Percentiles rank a stretch among this genome's conserved stretches.
These are phyloP conservation scores for Euphorbia corollata DNA, from an alignment of 441 rosid genomes.

Conservation along the genomic window DNA sequence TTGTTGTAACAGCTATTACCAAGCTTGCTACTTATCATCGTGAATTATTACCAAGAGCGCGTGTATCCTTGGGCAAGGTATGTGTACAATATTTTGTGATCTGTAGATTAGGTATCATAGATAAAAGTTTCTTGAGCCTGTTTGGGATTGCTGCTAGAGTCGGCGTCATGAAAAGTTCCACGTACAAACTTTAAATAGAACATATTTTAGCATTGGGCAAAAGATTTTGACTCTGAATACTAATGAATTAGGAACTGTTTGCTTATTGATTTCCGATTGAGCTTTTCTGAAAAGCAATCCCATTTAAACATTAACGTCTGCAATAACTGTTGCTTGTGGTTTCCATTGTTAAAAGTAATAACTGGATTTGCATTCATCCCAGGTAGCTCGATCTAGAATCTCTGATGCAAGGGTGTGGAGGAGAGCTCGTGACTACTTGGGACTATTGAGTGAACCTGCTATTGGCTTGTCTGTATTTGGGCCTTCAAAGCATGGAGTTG, in stretches of 20 bases:
- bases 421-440: conserved; percentile 84
- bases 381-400: conserved; percentile 86
- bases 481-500: conserved; percentile 39
- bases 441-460: conserved; percentile 80
- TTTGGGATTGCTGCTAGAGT: too few species aligned
- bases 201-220: too few species aligned
- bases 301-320: neutral
- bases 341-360: conserved; percentile 3
- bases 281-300: too few species aligned
- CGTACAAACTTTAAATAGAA: too few species aligned
- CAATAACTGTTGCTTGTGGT: neutral
- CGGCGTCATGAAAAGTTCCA: too few species aligned
- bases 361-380: conserved; percentile 14
- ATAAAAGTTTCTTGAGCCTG: too few species aligned
- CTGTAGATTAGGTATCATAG: neutral
- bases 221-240: too few species aligned
- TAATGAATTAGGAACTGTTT: too few species aligned
- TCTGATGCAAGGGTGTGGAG: conserved; percentile 76
- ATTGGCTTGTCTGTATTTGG: conserved; percentile 71
- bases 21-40: conserved; percentile 82
- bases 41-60: conserved; percentile 79
- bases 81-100: conserved; percentile 3
- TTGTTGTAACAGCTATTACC: conserved; percentile 85
- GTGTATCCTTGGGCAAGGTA: conserved; percentile 91
- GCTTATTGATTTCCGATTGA: too few species aligned